These are phyloP conservation scores for Akanthomyces muscarius DNA, from an alignment of 2,329 filamentous ascomycete species.

Conservation along the genomic window DNA sequence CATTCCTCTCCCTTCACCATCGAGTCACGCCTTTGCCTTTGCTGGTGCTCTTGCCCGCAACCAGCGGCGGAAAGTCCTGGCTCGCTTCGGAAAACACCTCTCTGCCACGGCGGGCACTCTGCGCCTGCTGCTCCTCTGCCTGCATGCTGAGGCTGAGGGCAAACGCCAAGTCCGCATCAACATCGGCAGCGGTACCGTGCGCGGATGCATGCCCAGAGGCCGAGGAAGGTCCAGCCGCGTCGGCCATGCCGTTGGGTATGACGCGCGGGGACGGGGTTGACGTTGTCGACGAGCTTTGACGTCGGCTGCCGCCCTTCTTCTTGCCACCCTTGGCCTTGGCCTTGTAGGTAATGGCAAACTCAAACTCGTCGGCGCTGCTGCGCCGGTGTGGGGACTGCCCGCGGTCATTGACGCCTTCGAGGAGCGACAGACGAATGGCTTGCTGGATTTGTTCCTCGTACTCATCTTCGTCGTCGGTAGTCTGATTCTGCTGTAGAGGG, in stretches of 20 bases:
- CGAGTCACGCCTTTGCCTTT: slow-evolving; percentile 39
- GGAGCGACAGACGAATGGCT: slow-evolving; percentile 57
- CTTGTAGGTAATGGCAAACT: slow-evolving; percentile 43
- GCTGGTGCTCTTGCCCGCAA: slow-evolving; percentile 36
- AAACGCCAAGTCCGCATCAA: slow-evolving; percentile 56
- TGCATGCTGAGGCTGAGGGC: slow-evolving; percentile 58
- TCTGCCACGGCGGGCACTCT: background rate
- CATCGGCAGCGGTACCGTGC: slow-evolving; percentile 17
- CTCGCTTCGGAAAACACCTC: background rate
- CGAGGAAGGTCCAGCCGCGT: slow-evolving; percentile 21
- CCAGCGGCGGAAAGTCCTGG: slow-evolving; percentile 39
- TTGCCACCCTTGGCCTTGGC: slow-evolving; percentile 41
- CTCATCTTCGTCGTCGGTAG: slow-evolving; percentile 42
- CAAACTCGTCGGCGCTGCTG: slow-evolving; percentile 44
- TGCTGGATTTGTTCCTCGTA: slow-evolving; percentile 60
- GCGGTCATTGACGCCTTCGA: slow-evolving; percentile 50
- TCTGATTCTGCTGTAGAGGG: slow-evolving; percentile 27
- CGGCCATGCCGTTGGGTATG: slow-evolving; percentile 31
- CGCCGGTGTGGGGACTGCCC: slow-evolving; percentile 40
- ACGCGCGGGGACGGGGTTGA: slow-evolving; percentile 27
- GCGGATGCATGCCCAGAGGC: slow-evolving; percentile 5
- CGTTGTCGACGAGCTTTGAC: slow-evolving; percentile 27
- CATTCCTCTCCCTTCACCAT: slow-evolving; percentile 21
- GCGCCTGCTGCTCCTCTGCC: slow-evolving; percentile 41
- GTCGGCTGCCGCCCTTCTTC: slow-evolving; percentile 29